Percentiles rank a stretch among this genome's conserved stretches.
These are phyloP conservation scores for Durusdinium trenchii DNA, from an alignment of 73 alveolate genomes.

Conservation along the genomic window DNA sequence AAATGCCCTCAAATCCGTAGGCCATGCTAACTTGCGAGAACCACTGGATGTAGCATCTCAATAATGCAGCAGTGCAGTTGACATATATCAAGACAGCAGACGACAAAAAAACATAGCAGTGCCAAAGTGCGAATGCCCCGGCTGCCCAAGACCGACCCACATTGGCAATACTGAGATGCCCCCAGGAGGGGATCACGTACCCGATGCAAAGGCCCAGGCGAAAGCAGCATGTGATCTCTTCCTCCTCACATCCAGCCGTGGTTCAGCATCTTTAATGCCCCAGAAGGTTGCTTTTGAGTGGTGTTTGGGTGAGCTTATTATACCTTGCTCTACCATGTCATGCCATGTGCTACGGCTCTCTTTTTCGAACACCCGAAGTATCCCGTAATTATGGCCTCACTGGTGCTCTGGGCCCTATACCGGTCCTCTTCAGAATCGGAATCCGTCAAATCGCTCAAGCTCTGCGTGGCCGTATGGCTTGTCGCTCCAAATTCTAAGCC, in stretches of 20 bases:
- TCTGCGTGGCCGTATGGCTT: not conserved
- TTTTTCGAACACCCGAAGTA: not conserved
- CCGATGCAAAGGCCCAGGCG: slow-evolving; percentile 73
- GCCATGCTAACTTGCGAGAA: slow-evolving; percentile 7
- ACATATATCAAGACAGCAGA: not conserved
- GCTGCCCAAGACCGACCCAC: slow-evolving; percentile 88
- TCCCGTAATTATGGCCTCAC: not conserved
- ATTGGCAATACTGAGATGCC: slow-evolving; percentile 69
- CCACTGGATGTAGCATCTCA: slow-evolving; percentile 75
- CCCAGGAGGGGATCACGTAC: slow-evolving; percentile 70
- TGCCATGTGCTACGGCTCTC: not conserved
- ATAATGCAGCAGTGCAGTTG: slow-evolving; percentile 38
- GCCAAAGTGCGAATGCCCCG: slow-evolving; percentile 31
- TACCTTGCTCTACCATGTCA: not conserved
- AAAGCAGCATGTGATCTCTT: not conserved
- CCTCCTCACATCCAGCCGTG: not conserved
- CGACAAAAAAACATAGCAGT: slow-evolving; percentile 8
- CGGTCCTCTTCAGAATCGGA: too few species aligned
- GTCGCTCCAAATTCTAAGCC: not conserved
- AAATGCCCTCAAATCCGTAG: not conserved
- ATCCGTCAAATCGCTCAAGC: too few species aligned
- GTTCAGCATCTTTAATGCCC: not conserved
- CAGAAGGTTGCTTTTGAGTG: not conserved
- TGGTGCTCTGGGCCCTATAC: not conserved
- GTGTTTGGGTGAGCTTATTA: not conserved